Percentiles rank a stretch among this genome's conserved stretches.
phyloP scores from a whole-genome alignment of 176 grass and related monocot genomes.

The Olyra latifolia region DNA sequence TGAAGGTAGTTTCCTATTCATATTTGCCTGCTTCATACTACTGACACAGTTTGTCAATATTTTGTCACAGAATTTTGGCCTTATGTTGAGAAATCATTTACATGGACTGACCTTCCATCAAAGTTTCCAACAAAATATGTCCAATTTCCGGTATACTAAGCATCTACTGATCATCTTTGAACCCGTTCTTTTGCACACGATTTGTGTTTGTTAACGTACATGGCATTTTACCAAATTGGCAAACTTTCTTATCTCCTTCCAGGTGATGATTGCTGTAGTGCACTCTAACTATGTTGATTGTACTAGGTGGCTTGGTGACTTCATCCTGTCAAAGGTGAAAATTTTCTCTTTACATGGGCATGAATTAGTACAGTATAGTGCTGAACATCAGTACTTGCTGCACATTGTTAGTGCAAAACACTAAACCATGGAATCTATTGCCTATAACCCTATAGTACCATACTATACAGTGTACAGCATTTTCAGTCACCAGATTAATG shows the following conservation, averaged over 20 bases:
- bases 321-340: conserved; percentile 86
- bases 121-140: conserved; percentile 99
- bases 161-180: conserved; percentile 1
- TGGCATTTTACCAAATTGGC: conserved; percentile 8
- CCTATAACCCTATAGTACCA: not conserved
- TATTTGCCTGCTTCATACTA: conserved; percentile 1
- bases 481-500: not conserved
- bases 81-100: conserved; percentile 96
- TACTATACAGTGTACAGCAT: not conserved
- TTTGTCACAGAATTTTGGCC: conserved; percentile 75
- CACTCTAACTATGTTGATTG: conserved; percentile 97
- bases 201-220: not conserved
- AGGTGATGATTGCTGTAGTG: conserved; percentile 74
- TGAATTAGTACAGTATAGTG: conserved; percentile 1
- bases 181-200: conserved; percentile 4
- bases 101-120: conserved; percentile 92
- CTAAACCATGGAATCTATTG: not conserved
- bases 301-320: conserved; percentile 96
- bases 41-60: conserved; percentile 27
- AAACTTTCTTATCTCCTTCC: conserved; percentile 21
- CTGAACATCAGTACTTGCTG: not conserved
- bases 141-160: conserved; percentile 73
- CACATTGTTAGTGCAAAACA: not conserved
- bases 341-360: conserved; percentile 20
- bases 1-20: conserved; percentile 11